Evolutionary conservation across 192 early-diverging fungal genomes (phyloP), one percentile per base, ranked within the genome.

Genomic region (Mortierella antarctica): DNA sequence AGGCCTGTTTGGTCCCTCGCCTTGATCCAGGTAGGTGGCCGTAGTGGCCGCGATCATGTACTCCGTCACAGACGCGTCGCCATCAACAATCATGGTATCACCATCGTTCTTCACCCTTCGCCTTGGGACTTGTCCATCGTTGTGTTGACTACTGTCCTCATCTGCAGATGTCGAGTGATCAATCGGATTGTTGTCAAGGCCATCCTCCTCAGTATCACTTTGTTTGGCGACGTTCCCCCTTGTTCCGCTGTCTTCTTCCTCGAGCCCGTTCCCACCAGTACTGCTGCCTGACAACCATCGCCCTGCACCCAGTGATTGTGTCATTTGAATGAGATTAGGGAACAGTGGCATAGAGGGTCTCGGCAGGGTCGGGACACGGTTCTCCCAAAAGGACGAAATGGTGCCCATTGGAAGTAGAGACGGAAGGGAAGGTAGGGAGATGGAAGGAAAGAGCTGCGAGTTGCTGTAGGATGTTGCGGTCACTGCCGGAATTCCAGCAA

Each of bases 401-500:
- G 76, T 67, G 39, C 51, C 76, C 40, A 41, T 31, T 56, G 62
- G 71, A 40, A 65, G 62, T 13, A 73, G n/a, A 4, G 62, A 73
- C 14, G 77, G 77, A 47, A 80, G 46, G 6, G 70, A 67, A 18
- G 70, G 77, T 5, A 80, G 61, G 6, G 77, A 72, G 14, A 74
- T 20, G 5, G 72, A 67, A 18, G 72, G 72, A 17, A 80, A 80
- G 8, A 72, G 65, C 23, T 67, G 69, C 0, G 58, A 62, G 55
- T 42, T 62, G 52, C 53, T 65, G 18, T 71, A 72, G 12, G 77
- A 71, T 7, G 20, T 59, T 21, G 90, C 66, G 0, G 82, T 76
- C 31, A 89, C 83, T 0, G 91, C 86, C 0, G 86, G 86, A 4
- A 85, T 62, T 23, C 85, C 82, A 20, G 84, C 84, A 64, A 85